Evolutionary conservation across 148 eudicot species (phyloP), one percentile per base, ranked within the genome.

Genomic region (Amaranthus cruentus): DNA sequence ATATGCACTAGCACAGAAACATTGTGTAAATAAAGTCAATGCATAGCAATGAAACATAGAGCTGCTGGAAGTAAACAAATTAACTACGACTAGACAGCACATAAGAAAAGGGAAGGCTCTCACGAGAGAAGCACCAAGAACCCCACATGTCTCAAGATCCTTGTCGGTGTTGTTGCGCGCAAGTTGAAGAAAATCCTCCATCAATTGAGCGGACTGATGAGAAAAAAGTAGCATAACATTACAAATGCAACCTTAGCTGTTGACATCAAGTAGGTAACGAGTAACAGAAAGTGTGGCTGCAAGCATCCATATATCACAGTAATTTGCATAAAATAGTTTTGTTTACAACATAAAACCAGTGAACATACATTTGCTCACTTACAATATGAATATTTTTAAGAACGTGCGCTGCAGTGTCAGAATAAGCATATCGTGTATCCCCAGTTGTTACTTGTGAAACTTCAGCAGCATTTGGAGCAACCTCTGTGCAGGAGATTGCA

Each of bases 91-190:
- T 58, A 63, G n/a, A 7, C 69, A n/a, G 5, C 0, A 73, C 0
- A 11, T 0, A 68, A 47, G 46, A 70, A 44, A 70, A 15, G 74
- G 28, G 55, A 56, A 47, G 67, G 62, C 53, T 62, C 88, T 85
- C 83, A 91, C 97, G 69, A 89, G 89, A 68, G 74, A 87, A 75
- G 97, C 97, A 73, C 88, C 93, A 72, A 91, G 88, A 75, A 91
- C 86, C 78, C 93, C 97, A 85, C 97, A 91, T 28, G 97, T 91
- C 80, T 91, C 97, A 63, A 91, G 77, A 87, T 89, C 88, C 57
- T 84, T 85, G 50, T 68, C n/a, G 46, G 89, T 89, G 86, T 84
- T 89, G 67, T 79, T 87, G 55, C 70, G 78, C 55, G 88, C 94
- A 70, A 83, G 81, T 55, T 85, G 78, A 76, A 87, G 87, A 83